These are phyloP conservation scores for Rhodotorula sp. DNA, from an alignment of 1,284 basidiomycete genomes.

Conservation along the genomic window DNA sequence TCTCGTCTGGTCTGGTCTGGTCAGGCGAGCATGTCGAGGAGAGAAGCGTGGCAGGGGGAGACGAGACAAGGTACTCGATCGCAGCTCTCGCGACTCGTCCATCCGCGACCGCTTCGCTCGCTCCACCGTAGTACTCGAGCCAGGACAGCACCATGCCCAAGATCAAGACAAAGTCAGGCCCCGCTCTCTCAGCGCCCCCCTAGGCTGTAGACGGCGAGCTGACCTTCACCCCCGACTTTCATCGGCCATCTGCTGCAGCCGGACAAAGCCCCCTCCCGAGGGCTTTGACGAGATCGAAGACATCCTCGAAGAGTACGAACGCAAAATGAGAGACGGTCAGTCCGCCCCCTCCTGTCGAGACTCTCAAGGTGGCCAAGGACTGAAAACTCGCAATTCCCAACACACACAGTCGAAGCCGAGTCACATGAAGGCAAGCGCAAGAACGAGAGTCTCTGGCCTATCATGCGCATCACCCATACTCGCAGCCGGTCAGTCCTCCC, in stretches of 20 bases:
- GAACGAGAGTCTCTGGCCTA: constrained; percentile 96
- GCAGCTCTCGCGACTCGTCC: neutral
- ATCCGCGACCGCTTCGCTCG: neutral
- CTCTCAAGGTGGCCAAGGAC: constrained; percentile 43
- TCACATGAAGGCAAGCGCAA: constrained; percentile 97
- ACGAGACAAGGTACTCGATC: no score
- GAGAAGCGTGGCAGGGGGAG: no score
- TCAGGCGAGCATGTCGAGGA: no score
- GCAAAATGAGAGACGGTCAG: constrained; percentile 68
- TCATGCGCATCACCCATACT: constrained; percentile 95
- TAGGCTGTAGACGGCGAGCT: neutral
- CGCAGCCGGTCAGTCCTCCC: constrained; percentile 59
- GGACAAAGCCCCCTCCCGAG: constrained; percentile 93
- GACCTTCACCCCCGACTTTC: neutral
- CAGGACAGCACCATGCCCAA: constrained; percentile 66
- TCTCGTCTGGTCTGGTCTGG: no score
- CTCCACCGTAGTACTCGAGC: neutral
- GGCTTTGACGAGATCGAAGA: constrained; percentile 77
- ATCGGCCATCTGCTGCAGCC: constrained; percentile 41
- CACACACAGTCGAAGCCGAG: constrained; percentile 76
- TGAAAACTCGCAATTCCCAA: no score
- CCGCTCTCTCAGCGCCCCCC: no score
- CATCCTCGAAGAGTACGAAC: constrained; percentile 45
- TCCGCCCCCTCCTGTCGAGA: no score
- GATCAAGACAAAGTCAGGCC: constrained; percentile 69